Evolutionary conservation across 768 basidiomycete genomes (phyloP), one percentile per base, ranked within the genome.

Genomic region (Hygrophoropsis aurantiaca): DNA sequence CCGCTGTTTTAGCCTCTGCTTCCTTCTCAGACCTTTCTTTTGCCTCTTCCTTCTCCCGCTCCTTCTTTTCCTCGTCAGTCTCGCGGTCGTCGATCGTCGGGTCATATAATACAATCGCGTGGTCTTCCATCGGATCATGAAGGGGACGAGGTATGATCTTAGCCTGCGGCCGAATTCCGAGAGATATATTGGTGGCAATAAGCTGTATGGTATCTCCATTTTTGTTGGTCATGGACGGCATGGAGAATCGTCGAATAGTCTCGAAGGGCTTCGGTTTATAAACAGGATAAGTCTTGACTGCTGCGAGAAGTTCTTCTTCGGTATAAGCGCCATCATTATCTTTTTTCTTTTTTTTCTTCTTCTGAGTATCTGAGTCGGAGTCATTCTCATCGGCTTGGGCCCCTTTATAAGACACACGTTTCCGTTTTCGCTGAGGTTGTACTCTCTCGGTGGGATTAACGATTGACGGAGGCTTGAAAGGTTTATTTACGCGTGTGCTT

Each of bases 51-150:
- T 84, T 85, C 58, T 85, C 79, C 30, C 88, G 73, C 49, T 83
- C 85, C 62, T 74, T 81, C 57, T 77, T 76, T 61, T 93, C 92
- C 58, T 93, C 88, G 59, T 92, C 89, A 0, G 92, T 92, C 65
- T 94, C 93, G 54, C 87, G 73, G 60, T 90, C 87, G 60, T 99
- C 94, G 39, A 95, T 84, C 0, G 97, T 98, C 1, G 97, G 97
- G 58, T 98, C 97, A 62, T 91, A 99, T 11, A 97, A 70, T 3
- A 99, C 95, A 50, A 99, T 97, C 1, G 95, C 94, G 66, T 97
- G 94, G 57, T 98, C 94, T 41, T 89, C 84, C 90, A 99, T 94
- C 1, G 94, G 97, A 62, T 99, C 93, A 58, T 94, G 87, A n/a
- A 97, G 72, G 5, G 97, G 97, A 18, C 94, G 78, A 15, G 97